Conservation (phyloP, 441 rosid genomes). For the Syzygium malaccense region DNA sequence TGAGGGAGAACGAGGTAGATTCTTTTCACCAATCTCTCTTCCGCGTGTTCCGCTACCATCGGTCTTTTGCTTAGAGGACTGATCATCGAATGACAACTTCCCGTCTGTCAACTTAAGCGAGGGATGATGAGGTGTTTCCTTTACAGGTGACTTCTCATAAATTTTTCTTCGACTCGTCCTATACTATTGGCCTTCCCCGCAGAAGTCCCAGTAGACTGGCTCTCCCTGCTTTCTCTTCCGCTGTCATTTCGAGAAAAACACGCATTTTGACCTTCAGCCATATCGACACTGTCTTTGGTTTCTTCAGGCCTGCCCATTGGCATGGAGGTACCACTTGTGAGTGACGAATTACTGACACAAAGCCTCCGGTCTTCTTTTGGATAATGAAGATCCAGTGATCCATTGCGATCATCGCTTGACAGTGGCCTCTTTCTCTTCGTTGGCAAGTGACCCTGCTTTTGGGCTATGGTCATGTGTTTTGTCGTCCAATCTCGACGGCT, state of each 20-base stretch:
- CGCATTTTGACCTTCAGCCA: background rate
- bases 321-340: constrained; percentile 9
- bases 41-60: background rate
- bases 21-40: background rate
- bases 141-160: background rate
- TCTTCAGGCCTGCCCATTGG: constrained; percentile 21
- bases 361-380: constrained; percentile 3
- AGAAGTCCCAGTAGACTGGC: background rate
- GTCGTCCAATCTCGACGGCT: constrained; percentile 54
- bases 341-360: background rate
- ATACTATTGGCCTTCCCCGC: background rate
- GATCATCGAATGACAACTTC: background rate
- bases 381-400: constrained; percentile 5
- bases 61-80: background rate
- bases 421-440: constrained; percentile 8
- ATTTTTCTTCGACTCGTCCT: background rate
- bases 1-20: background rate
- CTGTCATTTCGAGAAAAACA: background rate
- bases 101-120: background rate
- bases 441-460: constrained; percentile 40
- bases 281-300: background rate
- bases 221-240: constrained; percentile 19
- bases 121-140: background rate
- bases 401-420: background rate
- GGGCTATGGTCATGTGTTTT: constrained; percentile 52